A percentile compares a stretch with the other conserved stretches of the same genome.
These are phyloP conservation scores for Hymenoscyphus scutula DNA, from an alignment of 2,329 filamentous ascomycete genomes.

Conservation along the genomic window DNA sequence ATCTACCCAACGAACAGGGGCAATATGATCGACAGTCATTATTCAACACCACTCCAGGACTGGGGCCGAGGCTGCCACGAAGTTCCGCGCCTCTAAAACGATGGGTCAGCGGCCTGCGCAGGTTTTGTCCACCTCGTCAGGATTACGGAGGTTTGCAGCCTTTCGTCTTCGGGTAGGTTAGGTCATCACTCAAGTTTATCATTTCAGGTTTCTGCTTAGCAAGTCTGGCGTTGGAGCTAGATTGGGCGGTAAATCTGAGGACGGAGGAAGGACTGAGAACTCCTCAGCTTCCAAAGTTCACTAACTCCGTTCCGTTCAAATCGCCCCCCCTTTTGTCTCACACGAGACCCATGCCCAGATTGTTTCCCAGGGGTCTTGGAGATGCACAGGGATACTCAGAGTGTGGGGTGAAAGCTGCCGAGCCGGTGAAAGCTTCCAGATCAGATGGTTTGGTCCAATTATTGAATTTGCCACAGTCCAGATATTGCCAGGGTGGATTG, in stretches of 20 bases:
- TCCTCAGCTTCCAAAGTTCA: background rate
- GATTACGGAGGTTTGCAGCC: background rate
- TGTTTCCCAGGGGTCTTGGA: constrained; percentile 23
- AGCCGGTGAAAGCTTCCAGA: constrained; percentile 6
- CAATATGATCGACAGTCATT: constrained; percentile 10
- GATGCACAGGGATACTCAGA: background rate
- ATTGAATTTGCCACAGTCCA: constrained; percentile 7
- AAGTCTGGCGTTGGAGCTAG: background rate
- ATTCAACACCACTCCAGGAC: background rate
- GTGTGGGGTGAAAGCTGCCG: constrained; percentile 12
- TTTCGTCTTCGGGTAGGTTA: background rate
- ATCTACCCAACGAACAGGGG: constrained; percentile 2
- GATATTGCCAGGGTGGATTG: constrained; percentile 3
- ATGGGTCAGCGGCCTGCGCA: background rate
- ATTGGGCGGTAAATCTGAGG: background rate
- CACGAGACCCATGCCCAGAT: constrained; percentile 20
- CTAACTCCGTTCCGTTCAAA: background rate
- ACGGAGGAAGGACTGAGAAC: background rate
- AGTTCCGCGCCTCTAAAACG: background rate
- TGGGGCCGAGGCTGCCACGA: background rate
- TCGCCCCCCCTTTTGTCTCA: constrained; percentile 8
- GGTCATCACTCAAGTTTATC: background rate
- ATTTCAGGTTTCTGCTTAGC: background rate
- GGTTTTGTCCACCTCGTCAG: background rate
- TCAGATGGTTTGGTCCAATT: constrained; percentile 7